These are phyloP conservation scores for Bryoerythrophyllum caledonicum DNA, from an alignment of 225 moss, liverwort and hornwort genomes.

Conservation along the genomic window DNA sequence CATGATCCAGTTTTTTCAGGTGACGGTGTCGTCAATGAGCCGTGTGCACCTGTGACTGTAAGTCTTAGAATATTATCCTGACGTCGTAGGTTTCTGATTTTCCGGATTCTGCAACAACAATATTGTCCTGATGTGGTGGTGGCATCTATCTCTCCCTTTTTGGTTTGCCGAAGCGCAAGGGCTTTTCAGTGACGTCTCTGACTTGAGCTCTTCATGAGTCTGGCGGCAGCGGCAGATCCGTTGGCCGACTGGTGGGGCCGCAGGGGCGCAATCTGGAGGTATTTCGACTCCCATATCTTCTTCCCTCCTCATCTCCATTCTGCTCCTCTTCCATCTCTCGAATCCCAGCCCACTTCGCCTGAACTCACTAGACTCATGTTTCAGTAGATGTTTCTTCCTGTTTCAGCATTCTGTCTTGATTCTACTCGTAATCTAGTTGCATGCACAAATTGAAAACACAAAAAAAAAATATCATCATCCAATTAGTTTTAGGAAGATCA, in stretches of 20 bases:
- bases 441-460: background rate
- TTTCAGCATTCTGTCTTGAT: too few species aligned
- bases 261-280: conserved; percentile 18
- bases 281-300: conserved; percentile 8
- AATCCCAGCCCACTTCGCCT: too few species aligned
- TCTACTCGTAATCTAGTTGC: too few species aligned
- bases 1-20: background rate
- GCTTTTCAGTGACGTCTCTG: conserved; percentile 1
- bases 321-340: background rate
- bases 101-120: background rate
- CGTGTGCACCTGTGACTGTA: conserved; percentile 16
- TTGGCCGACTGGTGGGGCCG: conserved; percentile 31
- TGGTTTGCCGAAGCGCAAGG: background rate
- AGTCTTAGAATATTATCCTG: background rate
- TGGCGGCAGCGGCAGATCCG: conserved; percentile 28
- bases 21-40: conserved; percentile 6
- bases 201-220: conserved; percentile 25
- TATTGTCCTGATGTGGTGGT: background rate
- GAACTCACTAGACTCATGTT: too few species aligned
- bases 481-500: background rate
- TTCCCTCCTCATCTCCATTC: background rate
- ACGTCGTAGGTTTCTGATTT: conserved; percentile 1
- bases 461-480: background rate
- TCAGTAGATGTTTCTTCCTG: too few species aligned
- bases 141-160: background rate